Evolutionary conservation across 2,329 filamentous ascomycete species (phyloP).

Genomic region (Blastomyces parvus): DNA sequence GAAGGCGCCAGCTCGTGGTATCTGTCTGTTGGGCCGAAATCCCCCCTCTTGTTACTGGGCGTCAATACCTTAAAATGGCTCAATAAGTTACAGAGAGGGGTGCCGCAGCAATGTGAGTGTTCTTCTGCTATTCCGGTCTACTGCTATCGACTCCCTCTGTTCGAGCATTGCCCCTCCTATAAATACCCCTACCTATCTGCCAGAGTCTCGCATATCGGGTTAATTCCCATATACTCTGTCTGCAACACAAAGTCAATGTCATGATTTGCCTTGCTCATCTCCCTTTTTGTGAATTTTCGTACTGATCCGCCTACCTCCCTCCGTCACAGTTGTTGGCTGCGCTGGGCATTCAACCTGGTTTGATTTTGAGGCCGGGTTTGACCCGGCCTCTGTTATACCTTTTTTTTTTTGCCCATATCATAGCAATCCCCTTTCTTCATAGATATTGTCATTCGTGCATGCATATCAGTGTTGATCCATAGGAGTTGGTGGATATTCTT

Average conservation of each 20-base stretch:
- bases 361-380: not conserved
- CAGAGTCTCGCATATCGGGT: not conserved
- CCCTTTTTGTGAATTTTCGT: not conserved
- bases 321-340: not conserved
- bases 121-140: not conserved
- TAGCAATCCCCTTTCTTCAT: not conserved
- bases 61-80: constrained; percentile 1
- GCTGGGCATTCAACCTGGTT: not conserved
- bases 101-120: not conserved
- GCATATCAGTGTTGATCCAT: not conserved
- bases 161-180: not conserved
- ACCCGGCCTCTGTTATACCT: not conserved
- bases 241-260: not conserved
- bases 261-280: not conserved
- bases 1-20: not conserved
- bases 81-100: not conserved
- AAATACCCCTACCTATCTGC: not conserved
- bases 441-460: not conserved
- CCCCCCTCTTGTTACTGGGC: not conserved
- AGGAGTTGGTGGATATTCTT: not conserved
- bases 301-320: not conserved
- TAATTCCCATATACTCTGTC: not conserved
- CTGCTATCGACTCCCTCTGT: not conserved
- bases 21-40: constrained; percentile 5
- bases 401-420: not conserved